A percentile compares a stretch with the other conserved stretches of the same genome.
phyloP scores from a whole-genome alignment of 768 basidiomycete species.

The Cystofilobasidium bisporidii region DNA sequence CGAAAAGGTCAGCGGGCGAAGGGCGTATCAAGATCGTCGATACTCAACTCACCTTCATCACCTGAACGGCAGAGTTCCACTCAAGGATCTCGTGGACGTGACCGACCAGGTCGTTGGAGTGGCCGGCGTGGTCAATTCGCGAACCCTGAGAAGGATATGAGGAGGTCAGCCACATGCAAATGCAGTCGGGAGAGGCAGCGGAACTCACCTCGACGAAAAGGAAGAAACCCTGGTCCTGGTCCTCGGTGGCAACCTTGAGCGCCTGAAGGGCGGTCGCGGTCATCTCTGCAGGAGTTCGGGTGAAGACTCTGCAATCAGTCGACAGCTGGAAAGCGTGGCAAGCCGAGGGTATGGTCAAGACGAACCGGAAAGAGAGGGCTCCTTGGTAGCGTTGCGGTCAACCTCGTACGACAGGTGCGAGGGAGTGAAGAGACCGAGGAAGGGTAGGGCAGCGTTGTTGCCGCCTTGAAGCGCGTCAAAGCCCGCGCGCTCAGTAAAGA shows the following conservation, averaged over 20 bases:
- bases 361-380: slow-evolving; percentile 19
- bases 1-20: too few species aligned
- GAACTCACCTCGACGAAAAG: slow-evolving; percentile 33
- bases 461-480: slow-evolving; percentile 21
- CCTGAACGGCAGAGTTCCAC: slow-evolving; percentile 21
- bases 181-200: not conserved
- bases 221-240: slow-evolving; percentile 33
- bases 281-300: slow-evolving; percentile 34
- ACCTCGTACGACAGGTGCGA: slow-evolving; percentile 30
- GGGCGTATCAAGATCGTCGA: too few species aligned
- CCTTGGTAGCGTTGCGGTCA: slow-evolving; percentile 30
- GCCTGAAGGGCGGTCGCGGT: slow-evolving; percentile 31
- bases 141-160: not conserved
- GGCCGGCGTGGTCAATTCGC: slow-evolving; percentile 10
- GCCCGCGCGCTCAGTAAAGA: slow-evolving; percentile 9
- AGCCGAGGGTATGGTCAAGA: not conserved
- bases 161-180: not conserved
- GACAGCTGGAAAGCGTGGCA: not conserved
- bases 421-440: slow-evolving; percentile 32
- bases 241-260: slow-evolving; percentile 20
- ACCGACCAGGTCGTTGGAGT: slow-evolving; percentile 21
- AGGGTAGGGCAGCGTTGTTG: slow-evolving; percentile 19
- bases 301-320: too few species aligned
- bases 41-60: not conserved
- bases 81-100: slow-evolving; percentile 23